Base-by-base conservation (phyloP, 441 rosid genomes). In the Pelargonium australe region DNA sequence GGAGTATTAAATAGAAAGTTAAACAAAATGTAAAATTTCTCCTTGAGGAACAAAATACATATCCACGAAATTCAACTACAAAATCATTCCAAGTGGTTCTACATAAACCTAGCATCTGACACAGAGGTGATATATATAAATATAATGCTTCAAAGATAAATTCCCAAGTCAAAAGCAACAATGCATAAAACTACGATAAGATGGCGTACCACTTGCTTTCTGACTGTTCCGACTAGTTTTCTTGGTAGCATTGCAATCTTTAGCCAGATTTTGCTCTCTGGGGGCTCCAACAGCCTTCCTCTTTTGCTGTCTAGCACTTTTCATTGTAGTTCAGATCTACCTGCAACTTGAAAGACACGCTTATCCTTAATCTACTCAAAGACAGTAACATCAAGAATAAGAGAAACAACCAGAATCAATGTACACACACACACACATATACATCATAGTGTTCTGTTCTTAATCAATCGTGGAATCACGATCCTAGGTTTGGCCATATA, bases 281-380 rank as follows among this genome's bases (percentile, higher is more conserved):
- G 77, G 47, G 51, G 78, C 71, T 61, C 68, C 72, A 16, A 51
- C 57, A n/a, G 62, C 78, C 69, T 73, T 77, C 44, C 65, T 70
- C 47, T 62, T 65, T 68, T 71, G 73, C 64, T 77, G 83, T 73
- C 73, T 72, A 37, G 55, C 53, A 64, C 76, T 68, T 79, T 65
- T 76, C 89, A 85, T 83, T 67, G 61, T 19, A 68, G 17, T 68
- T 45, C 65, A 74, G 61, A 9, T 41, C 71, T 67, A 47, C 70
- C 65, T 72, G 71, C 66, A 80, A 71, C 25, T n/a, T 43, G 34
- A 58, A 41, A 19, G 34, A 68, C 70, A 68, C 25, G 23, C 45
- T 66, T 34, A 45, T 20, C 51, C n/a, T 66, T 45, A 34, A 34
- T 3, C 41, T 37, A 37, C 41, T 37, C 41, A 37, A 57, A 57